Evolutionary conservation across 768 basidiomycete species (phyloP).

Genomic region (Kwoniella bestiolae): DNA sequence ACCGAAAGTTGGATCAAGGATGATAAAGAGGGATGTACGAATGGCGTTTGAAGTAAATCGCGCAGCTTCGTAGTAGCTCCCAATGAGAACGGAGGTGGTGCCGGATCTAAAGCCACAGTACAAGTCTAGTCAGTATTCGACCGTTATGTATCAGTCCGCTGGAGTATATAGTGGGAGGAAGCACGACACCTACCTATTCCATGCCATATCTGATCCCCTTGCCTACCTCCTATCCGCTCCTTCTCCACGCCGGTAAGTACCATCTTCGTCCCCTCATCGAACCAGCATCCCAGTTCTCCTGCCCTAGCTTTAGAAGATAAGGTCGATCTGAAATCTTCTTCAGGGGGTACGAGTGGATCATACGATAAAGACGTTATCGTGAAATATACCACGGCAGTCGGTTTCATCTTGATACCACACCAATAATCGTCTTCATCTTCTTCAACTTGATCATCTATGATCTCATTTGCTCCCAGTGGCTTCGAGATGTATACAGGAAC

Average conservation of each 20-base stretch:
- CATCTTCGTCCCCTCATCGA: conserved; percentile 75
- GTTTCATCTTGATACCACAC: background rate
- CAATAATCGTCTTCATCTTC: conserved; percentile 11
- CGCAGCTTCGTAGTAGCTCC: conserved; percentile 62
- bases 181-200: conserved; percentile 61
- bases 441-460: conserved; percentile 65
- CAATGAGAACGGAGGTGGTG: conserved; percentile 20
- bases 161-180: background rate
- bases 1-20: conserved; percentile 72
- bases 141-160: background rate
- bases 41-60: conserved; percentile 67
- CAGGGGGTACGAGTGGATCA: conserved; percentile 61
- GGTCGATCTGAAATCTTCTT: conserved; percentile 55
- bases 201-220: conserved; percentile 60
- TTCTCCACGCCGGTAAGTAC: conserved; percentile 79
- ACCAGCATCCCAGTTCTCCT: conserved; percentile 82
- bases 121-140: background rate
- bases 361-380: conserved; percentile 76
- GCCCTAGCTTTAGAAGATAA: conserved; percentile 61
- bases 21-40: conserved; percentile 65
- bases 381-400: conserved; percentile 69
- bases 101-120: conserved; percentile 4
- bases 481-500: conserved; percentile 37
- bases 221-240: conserved; percentile 64
- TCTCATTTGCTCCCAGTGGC: conserved; percentile 62